Base-by-base conservation (phyloP, 495 filamentous ascomycete genomes). In the Trichoderma orchidacearum region DNA sequence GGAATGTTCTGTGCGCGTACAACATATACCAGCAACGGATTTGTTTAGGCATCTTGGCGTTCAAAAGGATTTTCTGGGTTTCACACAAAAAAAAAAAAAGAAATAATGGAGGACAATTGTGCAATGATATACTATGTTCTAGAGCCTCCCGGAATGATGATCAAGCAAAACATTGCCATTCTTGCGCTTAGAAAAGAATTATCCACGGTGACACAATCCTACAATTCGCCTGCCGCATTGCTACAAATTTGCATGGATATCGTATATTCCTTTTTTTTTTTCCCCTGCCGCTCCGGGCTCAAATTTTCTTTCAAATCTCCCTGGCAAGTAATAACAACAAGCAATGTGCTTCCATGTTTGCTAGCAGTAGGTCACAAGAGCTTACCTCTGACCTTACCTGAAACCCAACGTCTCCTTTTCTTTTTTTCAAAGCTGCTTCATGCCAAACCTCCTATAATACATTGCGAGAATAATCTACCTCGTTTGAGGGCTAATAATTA, bases 331-430 rank as follows among this genome's bases (percentile, higher is more conserved):
- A 34, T 12, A 31, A 4, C 11, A 51, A 45, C 13, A 53, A 36
- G 9, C 56, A 54, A 45, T 38, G 32, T 30, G 45, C 51, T 53
- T 48, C 61, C 53, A 36, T 65, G 67, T 68, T 53, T 9, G 51
- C 51, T 30, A 55, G 23, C 70, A 71, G 67, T 59, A 67, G 70
- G 68, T 59, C 60, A 60, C 57, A 48, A 48, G 41, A 60, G 57
- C 80, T 85, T 86, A 86, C 82, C 84, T 85, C 74, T 73, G 78
- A 79, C 79, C 80, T 84, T 81, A 84, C 80, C 79, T 82, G 66
- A 59, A 55, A 60, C 59, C 55, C 56, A 57, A 60, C n/a, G n/a
- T n/a, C n/a, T n/a, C n/a, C n/a, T n/a, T n/a, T n/a, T n/a, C n/a
- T n/a, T n/a, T n/a, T n/a, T 57, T 31, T 48, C 27, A 5, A 25